Conservation (phyloP, 495 filamentous ascomycete species). For the Echria macrotheca region DNA sequence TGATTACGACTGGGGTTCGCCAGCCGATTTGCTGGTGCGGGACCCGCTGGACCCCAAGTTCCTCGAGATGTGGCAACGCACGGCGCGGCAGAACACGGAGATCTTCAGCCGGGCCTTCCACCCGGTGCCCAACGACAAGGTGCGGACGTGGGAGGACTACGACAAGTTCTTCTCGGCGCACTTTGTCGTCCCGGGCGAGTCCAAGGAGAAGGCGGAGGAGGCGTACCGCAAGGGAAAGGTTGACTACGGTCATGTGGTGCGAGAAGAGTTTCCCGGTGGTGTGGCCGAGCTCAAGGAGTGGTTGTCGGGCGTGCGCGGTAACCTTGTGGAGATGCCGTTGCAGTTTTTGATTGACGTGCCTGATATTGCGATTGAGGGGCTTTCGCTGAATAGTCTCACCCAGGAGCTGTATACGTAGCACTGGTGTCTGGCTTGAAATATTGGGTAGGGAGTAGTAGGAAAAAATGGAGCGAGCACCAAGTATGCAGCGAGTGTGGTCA, state of each 20-base stretch:
- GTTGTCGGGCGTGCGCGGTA: conserved; percentile 69
- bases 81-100: conserved; percentile 75
- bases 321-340: conserved; percentile 87
- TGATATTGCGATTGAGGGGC: conserved; percentile 81
- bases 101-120: conserved; percentile 85
- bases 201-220: conserved; percentile 19
- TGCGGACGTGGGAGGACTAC: conserved; percentile 80
- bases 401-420: conserved; percentile 82
- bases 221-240: conserved; percentile 39
- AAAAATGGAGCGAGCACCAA: too few species aligned
- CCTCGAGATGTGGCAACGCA: conserved; percentile 63
- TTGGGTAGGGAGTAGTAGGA: too few species aligned
- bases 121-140: conserved; percentile 72
- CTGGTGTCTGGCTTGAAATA: too few species aligned
- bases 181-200: conserved; percentile 55
- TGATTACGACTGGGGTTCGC: conserved; percentile 73
- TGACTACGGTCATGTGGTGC: conserved; percentile 81
- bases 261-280: conserved; percentile 67
- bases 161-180: conserved; percentile 69
- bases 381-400: conserved; percentile 74
- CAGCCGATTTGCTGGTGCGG: conserved; percentile 65
- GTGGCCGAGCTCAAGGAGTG: conserved; percentile 73
- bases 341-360: conserved; percentile 76
- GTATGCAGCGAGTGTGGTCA: too few species aligned
- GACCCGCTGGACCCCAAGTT: conserved; percentile 70